A percentile compares a stretch with the other conserved stretches of the same genome.
phyloP scores from a whole-genome alignment of 1,284 basidiomycete genomes.

The Gymnopus androsaceus region DNA sequence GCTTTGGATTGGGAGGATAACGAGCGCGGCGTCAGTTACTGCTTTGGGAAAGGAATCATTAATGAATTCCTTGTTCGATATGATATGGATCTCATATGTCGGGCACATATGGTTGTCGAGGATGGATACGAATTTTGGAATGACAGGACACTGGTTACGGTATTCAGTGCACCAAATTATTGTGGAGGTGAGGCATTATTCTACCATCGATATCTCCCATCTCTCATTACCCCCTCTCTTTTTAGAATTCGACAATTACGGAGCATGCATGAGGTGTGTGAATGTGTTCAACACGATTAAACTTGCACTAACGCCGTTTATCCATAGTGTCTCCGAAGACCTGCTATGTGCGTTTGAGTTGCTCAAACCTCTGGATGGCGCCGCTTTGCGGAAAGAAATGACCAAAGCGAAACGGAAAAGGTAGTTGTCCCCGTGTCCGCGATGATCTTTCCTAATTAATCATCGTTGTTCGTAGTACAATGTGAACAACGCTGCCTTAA shows the following conservation, averaged over 20 bases:
- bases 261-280: slow-evolving; percentile 85
- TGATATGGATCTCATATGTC: slow-evolving; percentile 99
- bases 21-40: slow-evolving; percentile 99
- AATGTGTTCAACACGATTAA: slow-evolving; percentile 7
- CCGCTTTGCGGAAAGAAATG: slow-evolving; percentile 97
- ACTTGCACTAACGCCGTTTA: slow-evolving; percentile 19
- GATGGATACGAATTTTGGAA: slow-evolving; percentile 99
- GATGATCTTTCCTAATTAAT: background rate
- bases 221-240: slow-evolving; percentile 13
- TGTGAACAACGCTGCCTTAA: slow-evolving; percentile 37
- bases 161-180: slow-evolving; percentile 98
- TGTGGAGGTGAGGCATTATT: slow-evolving; percentile 80
- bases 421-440: slow-evolving; percentile 39
- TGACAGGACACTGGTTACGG: slow-evolving; percentile 95
- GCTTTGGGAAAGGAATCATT: slow-evolving; percentile 97
- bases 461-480: slow-evolving; percentile 30
- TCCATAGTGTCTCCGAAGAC: slow-evolving; percentile 89
- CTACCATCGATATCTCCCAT: background rate
- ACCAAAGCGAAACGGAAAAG: slow-evolving; percentile 98
- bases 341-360: slow-evolving; percentile 97
- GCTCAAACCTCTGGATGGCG: slow-evolving; percentile 93
- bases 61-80: slow-evolving; percentile 92
- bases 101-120: slow-evolving; percentile 99
- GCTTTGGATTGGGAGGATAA: slow-evolving; percentile 99
- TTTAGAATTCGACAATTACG: slow-evolving; percentile 96